A percentile compares a stretch with the other conserved stretches of the same genome.
phyloP scores from a whole-genome alignment of 768 basidiomycete species.

The Floccularia luteovirens region DNA sequence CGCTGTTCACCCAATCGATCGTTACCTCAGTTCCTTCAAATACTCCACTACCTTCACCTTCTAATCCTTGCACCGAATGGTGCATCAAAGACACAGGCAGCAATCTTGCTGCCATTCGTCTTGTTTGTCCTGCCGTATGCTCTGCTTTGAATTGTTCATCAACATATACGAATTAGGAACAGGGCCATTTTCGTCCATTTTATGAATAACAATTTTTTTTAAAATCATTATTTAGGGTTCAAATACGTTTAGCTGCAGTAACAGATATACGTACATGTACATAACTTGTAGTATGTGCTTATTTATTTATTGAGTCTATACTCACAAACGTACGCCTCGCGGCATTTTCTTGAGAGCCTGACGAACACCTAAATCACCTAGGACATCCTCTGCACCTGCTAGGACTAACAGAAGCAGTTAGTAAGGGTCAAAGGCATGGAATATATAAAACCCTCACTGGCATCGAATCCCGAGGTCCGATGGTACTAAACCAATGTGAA shows the following conservation, averaged over 20 bases:
- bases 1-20: too few species aligned
- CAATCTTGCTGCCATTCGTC: not conserved
- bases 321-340: constrained; percentile 20
- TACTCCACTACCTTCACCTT: too few species aligned
- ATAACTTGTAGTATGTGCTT: not conserved
- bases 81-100: too few species aligned
- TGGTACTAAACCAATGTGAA: constrained; percentile 47
- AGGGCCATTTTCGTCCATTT: too few species aligned
- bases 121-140: not conserved
- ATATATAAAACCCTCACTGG: constrained; percentile 35
- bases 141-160: too few species aligned
- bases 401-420: constrained; percentile 33
- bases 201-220: too few species aligned
- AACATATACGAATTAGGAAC: too few species aligned
- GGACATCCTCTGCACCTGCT: constrained; percentile 71
- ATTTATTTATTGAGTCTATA: not conserved
- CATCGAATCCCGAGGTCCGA: constrained; percentile 77
- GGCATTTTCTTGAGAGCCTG: constrained; percentile 72
- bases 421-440: not conserved
- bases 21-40: too few species aligned
- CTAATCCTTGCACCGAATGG: too few species aligned
- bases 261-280: not conserved
- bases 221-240: too few species aligned
- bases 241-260: too few species aligned
- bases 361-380: constrained; percentile 68